Percentiles rank a stretch among this genome's conserved stretches.
phyloP scores from a whole-genome alignment of 768 basidiomycete species.

The Phylloporus arenicola region DNA sequence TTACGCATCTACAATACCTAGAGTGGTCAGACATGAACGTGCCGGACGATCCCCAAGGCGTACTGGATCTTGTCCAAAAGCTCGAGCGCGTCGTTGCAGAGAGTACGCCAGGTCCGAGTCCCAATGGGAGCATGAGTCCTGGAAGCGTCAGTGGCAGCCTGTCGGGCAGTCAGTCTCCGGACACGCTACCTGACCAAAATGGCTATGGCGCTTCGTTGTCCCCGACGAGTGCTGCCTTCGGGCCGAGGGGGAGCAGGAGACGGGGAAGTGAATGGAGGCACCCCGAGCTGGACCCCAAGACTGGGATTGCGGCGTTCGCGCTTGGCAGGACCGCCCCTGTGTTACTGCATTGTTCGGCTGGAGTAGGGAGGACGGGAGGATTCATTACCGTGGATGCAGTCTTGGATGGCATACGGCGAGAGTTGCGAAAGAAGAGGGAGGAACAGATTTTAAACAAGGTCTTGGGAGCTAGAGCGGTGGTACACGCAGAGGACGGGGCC shows the following conservation, averaged over 20 bases:
- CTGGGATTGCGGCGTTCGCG: conserved; percentile 53
- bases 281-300: conserved; percentile 45
- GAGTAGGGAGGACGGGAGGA: conserved; percentile 91
- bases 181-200: conserved; percentile 1
- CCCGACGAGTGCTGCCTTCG: conserved; percentile 10
- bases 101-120: conserved; percentile 28
- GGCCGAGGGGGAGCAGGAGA: conserved; percentile 2
- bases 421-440: conserved; percentile 41
- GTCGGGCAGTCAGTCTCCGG: conserved; percentile 18
- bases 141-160: conserved; percentile 15
- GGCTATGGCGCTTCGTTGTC: conserved; percentile 9
- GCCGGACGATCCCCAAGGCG: conserved; percentile 71
- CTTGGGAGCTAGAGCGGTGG: background rate
- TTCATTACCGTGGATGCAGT: conserved; percentile 88
- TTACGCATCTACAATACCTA: conserved; percentile 88
- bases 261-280: conserved; percentile 27
- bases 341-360: conserved; percentile 87
- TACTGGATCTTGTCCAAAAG: conserved; percentile 68
- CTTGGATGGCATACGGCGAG: conserved; percentile 66
- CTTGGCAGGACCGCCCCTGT: conserved; percentile 50
- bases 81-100: conserved; percentile 40
- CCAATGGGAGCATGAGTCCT: conserved; percentile 20
- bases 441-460: conserved; percentile 6
- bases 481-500: background rate
- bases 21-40: conserved; percentile 98